Conservation (phyloP, 768 basidiomycete genomes). For the Naganishia onofrii region DNA sequence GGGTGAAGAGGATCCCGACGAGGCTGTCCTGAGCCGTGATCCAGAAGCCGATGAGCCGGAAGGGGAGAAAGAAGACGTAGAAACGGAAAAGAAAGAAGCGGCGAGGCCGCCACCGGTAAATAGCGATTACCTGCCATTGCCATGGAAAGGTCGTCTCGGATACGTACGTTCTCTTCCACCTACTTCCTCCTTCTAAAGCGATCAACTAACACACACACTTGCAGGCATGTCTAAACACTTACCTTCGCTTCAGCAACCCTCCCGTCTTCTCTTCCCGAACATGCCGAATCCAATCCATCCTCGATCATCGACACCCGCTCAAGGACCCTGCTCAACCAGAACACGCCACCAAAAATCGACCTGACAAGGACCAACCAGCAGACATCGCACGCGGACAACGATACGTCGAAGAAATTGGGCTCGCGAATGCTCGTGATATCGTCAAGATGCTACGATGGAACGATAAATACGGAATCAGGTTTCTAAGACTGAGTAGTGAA, state of each 20-base stretch:
- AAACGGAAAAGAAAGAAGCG: conserved; percentile 24
- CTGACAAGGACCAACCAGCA: conserved; percentile 27
- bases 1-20: conserved; percentile 15
- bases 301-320: conserved; percentile 31
- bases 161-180: conserved; percentile 10
- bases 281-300: conserved; percentile 31
- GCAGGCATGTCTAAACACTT: conserved; percentile 32
- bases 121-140: conserved; percentile 31
- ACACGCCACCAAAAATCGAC: conserved; percentile 32
- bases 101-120: conserved; percentile 30
- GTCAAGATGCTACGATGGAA: conserved; percentile 35
- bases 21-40: conserved; percentile 2
- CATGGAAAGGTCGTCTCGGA: conserved; percentile 32
- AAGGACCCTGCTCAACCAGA: conserved; percentile 24
- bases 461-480: conserved; percentile 64
- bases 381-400: conserved; percentile 23
- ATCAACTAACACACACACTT: background rate
- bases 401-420: conserved; percentile 30
- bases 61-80: conserved; percentile 18
- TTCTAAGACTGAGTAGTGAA: conserved; percentile 82
- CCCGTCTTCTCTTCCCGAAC: conserved; percentile 31
- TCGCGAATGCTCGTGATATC: conserved; percentile 30
- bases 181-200: too few species aligned
- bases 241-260: conserved; percentile 31
- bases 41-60: conserved; percentile 16